These are phyloP conservation scores for Solanum chiquidenum DNA, from an alignment of 257 asterid species.

Conservation along the genomic window DNA sequence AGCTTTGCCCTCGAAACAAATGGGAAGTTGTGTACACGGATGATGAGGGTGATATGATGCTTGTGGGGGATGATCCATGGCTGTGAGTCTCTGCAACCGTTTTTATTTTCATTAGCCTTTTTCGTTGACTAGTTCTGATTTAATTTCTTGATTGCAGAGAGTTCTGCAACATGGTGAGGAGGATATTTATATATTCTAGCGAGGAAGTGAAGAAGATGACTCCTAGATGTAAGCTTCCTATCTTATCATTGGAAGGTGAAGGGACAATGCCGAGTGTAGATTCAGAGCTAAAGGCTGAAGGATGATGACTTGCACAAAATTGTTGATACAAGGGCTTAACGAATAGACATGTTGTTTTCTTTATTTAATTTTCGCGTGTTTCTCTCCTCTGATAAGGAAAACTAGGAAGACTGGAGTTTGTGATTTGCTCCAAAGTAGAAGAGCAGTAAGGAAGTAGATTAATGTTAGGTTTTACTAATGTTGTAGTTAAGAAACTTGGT, in stretches of 20 bases:
- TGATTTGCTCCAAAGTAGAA: neutral
- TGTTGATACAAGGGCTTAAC: slow-evolving; percentile 2
- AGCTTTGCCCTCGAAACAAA: slow-evolving; percentile 49
- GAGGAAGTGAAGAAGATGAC: slow-evolving; percentile 80
- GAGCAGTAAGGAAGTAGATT: slow-evolving; percentile 3
- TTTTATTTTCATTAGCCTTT: neutral
- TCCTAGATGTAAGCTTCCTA: slow-evolving; percentile 37
- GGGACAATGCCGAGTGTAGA: slow-evolving; percentile 29
- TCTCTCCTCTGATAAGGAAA: neutral
- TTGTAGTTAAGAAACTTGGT: neutral
- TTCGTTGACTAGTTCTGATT: neutral
- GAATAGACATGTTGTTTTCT: neutral
- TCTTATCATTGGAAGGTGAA: slow-evolving; percentile 28
- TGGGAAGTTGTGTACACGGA: slow-evolving; percentile 71
- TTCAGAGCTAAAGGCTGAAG: slow-evolving; percentile 38
- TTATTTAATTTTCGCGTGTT: neutral
- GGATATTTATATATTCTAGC: slow-evolving; percentile 52
- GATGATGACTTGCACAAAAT: slow-evolving; percentile 2
- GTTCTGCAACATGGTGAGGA: slow-evolving; percentile 56
- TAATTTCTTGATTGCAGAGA: slow-evolving; percentile 36
- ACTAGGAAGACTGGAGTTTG: neutral
- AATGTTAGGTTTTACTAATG: neutral
- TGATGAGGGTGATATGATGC: slow-evolving; percentile 78
- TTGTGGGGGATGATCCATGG: slow-evolving; percentile 87
- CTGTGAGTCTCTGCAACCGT: slow-evolving; percentile 25